Percentiles rank a stretch among this genome's conserved stretches.
These are phyloP conservation scores for Candida adriatica DNA, from an alignment of 805 yeast species.

Conservation along the genomic window DNA sequence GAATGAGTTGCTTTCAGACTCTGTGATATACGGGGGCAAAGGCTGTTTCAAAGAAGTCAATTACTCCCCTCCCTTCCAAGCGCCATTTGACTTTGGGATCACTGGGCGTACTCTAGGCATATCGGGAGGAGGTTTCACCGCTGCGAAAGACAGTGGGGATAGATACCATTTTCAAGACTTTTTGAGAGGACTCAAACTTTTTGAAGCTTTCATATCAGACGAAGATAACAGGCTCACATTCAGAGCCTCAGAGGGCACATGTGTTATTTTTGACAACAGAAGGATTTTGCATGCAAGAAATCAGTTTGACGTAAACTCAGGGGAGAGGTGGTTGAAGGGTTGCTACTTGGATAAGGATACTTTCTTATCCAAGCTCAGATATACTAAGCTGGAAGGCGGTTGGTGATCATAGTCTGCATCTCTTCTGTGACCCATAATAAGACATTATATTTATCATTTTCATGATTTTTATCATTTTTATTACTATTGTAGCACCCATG, in stretches of 20 bases:
- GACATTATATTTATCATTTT: no score
- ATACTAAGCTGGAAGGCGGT: conserved; percentile 5
- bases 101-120: conserved; percentile 20
- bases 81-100: conserved; percentile 61
- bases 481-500: no score
- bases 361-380: conserved; percentile 51
- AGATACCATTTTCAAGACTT: conserved; percentile 44
- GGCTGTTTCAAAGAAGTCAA: conserved; percentile 48
- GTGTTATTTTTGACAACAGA: conserved; percentile 66
- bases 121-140: conserved; percentile 19
- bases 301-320: conserved; percentile 38
- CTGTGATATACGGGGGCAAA: conserved; percentile 10
- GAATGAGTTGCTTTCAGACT: conserved; percentile 26
- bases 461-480: no score
- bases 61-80: conserved; percentile 81
- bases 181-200: conserved; percentile 48
- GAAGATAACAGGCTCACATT: conserved; percentile 48
- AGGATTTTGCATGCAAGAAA: conserved; percentile 63
- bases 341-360: conserved; percentile 70
- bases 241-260: conserved; percentile 50
- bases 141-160: conserved; percentile 33
- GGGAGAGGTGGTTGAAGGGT: conserved; percentile 66
- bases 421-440: background rate
- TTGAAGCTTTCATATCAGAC: conserved; percentile 50
- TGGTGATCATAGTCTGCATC: background rate